Percentiles rank a stretch among this genome's conserved stretches.
These are phyloP conservation scores for Melampsora abietis-canadensis DNA, from an alignment of 1,284 basidiomycete genomes.

Conservation along the genomic window DNA sequence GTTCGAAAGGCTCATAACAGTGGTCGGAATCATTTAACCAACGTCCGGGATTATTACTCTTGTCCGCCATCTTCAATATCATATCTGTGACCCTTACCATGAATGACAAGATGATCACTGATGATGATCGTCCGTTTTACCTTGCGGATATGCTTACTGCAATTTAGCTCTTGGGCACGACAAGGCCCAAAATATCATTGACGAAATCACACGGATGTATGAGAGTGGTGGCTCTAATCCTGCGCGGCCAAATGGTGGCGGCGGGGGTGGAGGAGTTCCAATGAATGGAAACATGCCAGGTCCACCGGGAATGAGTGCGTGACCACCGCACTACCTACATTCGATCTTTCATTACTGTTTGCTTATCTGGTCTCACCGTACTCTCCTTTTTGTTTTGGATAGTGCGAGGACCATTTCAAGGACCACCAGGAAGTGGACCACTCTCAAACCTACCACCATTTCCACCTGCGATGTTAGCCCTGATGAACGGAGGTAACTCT, in stretches of 20 bases:
- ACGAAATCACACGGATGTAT: slow-evolving; percentile 88
- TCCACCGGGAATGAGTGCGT: slow-evolving; percentile 25
- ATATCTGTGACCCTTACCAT: background rate
- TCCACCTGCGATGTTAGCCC: slow-evolving; percentile 40
- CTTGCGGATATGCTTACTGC: background rate
- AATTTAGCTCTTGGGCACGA: slow-evolving; percentile 82
- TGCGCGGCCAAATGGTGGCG: slow-evolving; percentile 28
- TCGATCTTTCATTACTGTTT: background rate
- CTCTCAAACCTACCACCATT: slow-evolving; percentile 30
- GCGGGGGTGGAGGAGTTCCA: slow-evolving; percentile 11
- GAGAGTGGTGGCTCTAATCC: slow-evolving; percentile 59
- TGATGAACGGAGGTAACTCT: slow-evolving; percentile 36
- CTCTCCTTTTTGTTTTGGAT: background rate
- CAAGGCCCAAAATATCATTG: slow-evolving; percentile 91
- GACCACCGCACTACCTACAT: background rate
- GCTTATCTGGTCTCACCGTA: background rate
- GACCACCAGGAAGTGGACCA: slow-evolving; percentile 6
- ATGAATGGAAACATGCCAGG: slow-evolving; percentile 9
- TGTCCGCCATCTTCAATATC: slow-evolving; percentile 60
- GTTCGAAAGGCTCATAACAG: slow-evolving; percentile 97
- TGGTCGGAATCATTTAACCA: slow-evolving; percentile 90
- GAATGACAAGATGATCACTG: background rate
- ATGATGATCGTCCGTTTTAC: background rate
- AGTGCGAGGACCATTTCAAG: slow-evolving; percentile 28
- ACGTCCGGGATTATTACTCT: slow-evolving; percentile 95